phyloP scores from a whole-genome alignment of 2,329 filamentous ascomycete species.

The Colletotrichum sp. region DNA sequence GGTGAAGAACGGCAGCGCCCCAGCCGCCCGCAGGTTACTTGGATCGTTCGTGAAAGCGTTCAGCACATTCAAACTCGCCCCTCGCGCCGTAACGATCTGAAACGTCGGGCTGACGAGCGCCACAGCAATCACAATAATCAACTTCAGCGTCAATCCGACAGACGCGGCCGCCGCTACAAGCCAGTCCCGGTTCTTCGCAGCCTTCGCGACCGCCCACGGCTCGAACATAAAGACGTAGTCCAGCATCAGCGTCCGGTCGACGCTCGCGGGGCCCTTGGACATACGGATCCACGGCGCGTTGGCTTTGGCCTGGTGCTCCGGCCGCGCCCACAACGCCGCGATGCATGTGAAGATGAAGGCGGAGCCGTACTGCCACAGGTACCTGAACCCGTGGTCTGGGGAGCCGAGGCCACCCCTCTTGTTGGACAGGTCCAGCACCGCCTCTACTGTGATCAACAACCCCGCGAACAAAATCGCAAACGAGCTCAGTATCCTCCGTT shows the following conservation, averaged over 20 bases:
- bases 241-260: slow-evolving; percentile 38
- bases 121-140: slow-evolving; percentile 39
- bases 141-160: slow-evolving; percentile 34
- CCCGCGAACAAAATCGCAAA: slow-evolving; percentile 34
- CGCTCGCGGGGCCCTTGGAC: slow-evolving; percentile 29
- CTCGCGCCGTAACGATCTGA: slow-evolving; percentile 28
- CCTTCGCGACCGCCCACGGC: slow-evolving; percentile 30
- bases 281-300: slow-evolving; percentile 43
- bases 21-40: slow-evolving; percentile 26
- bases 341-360: slow-evolving; percentile 36
- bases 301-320: slow-evolving; percentile 43
- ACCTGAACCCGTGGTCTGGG: slow-evolving; percentile 30
- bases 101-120: slow-evolving; percentile 38
- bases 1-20: slow-evolving; percentile 34
- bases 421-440: slow-evolving; percentile 33
- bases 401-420: slow-evolving; percentile 32
- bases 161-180: slow-evolving; percentile 32
- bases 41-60: slow-evolving; percentile 33
- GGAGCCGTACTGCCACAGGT: slow-evolving; percentile 42
- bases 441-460: slow-evolving; percentile 34
- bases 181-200: slow-evolving; percentile 37
- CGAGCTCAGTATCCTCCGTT: slow-evolving; percentile 31
- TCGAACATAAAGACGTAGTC: slow-evolving; percentile 39
- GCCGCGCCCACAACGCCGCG: slow-evolving; percentile 38
- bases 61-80: slow-evolving; percentile 28